These are phyloP conservation scores for Penicillium crystallinum DNA, from an alignment of 495 filamentous ascomycete genomes.

Conservation along the genomic window DNA sequence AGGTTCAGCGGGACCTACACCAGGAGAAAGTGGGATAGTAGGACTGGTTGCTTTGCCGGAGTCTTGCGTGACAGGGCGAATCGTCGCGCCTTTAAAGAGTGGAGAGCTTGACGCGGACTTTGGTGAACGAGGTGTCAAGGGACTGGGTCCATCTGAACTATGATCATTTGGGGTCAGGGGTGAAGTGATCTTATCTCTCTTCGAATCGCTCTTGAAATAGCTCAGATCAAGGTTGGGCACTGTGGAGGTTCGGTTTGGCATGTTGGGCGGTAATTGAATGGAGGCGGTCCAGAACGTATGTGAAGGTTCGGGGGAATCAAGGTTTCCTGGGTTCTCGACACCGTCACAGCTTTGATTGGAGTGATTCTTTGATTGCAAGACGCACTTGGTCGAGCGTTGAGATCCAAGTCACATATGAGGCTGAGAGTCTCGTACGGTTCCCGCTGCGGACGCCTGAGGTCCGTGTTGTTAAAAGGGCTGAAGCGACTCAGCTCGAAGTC, in stretches of 20 bases:
- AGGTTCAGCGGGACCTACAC: conserved; percentile 22
- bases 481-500: not conserved
- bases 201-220: conserved; percentile 29
- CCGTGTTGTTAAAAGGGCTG: conserved; percentile 1
- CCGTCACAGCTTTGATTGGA: not conserved
- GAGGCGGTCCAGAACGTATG: conserved; percentile 3
- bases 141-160: conserved; percentile 38
- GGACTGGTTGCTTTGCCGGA: conserved; percentile 32
- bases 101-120: conserved; percentile 41
- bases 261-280: conserved; percentile 26
- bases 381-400: not conserved
- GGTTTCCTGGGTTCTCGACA: conserved; percentile 2
- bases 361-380: not conserved
- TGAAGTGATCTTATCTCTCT: conserved; percentile 27
- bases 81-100: conserved; percentile 39
- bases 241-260: conserved; percentile 39
- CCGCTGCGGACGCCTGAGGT: not conserved
- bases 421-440: not conserved
- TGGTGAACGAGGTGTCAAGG: conserved; percentile 41
- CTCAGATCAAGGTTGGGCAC: conserved; percentile 44
- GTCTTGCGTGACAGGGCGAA: conserved; percentile 42
- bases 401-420: not conserved
- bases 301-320: conserved; percentile 1
- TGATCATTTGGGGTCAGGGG: conserved; percentile 35
- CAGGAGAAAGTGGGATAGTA: conserved; percentile 30